Percentiles rank a stretch among this genome's conserved stretches.
These are phyloP conservation scores for Fragilaria crotonensis DNA, from an alignment of 108 stramenopile genomes.

Conservation along the genomic window DNA sequence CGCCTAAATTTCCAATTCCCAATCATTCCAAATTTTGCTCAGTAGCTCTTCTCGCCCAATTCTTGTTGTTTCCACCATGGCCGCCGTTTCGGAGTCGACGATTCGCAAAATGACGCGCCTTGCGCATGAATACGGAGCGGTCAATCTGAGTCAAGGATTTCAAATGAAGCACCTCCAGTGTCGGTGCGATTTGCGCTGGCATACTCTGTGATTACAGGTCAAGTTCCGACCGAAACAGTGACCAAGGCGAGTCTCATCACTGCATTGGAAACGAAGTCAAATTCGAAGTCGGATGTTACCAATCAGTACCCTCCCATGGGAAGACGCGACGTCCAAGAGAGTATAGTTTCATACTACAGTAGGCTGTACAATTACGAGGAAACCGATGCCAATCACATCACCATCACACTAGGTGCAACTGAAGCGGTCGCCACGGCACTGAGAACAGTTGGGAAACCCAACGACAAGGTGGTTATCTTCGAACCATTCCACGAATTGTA, in stretches of 20 bases:
- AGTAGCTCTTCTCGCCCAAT: too few relatives aligned
- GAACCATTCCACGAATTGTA: conserved; percentile 75
- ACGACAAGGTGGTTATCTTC: conserved; percentile 62
- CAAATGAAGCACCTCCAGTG: conserved; percentile 58
- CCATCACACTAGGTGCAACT: conserved; percentile 63
- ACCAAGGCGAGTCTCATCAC: background rate
- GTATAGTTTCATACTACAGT: conserved; percentile 45
- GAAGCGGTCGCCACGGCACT: conserved; percentile 62
- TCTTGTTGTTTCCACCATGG: background rate
- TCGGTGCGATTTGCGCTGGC: conserved; percentile 42
- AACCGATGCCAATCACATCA: conserved; percentile 35
- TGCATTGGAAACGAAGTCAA: background rate
- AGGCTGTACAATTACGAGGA: conserved; percentile 47
- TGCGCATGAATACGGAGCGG: conserved; percentile 41
- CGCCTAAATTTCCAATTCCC: too few relatives aligned
- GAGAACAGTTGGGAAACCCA: conserved; percentile 51
- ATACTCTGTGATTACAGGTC: conserved; percentile 45
- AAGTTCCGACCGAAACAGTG: background rate
- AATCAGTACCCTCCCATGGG: conserved; percentile 80
- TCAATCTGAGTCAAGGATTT: conserved; percentile 61
- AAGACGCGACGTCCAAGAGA: conserved; percentile 35
- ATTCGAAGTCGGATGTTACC: conserved; percentile 26
- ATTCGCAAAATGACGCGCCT: conserved; percentile 71
- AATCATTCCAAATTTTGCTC: too few relatives aligned
- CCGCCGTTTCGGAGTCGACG: conserved; percentile 46